Conservation (phyloP, 2,329 filamentous ascomycete species). For the Thielaviopsis ethacetica region DNA sequence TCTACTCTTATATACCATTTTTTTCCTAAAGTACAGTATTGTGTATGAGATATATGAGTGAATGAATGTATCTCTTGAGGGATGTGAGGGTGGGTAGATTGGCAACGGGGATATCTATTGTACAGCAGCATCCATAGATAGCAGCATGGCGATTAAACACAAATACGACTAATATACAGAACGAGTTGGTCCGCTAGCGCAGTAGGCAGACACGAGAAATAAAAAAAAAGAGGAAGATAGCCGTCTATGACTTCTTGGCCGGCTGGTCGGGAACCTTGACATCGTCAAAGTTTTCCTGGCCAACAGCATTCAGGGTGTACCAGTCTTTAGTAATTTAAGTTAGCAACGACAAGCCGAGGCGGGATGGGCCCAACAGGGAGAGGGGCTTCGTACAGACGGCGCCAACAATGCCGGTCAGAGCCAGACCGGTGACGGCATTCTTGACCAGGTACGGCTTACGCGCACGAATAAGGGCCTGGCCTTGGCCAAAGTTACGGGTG, state of each 20-base stretch:
- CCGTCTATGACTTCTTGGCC: conserved; percentile 19
- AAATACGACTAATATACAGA: not conserved
- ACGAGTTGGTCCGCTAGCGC: not conserved
- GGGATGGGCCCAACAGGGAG: not conserved
- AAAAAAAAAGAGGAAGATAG: conserved; percentile 15
- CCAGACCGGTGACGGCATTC: conserved; percentile 70
- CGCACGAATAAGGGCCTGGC: conserved; percentile 77
- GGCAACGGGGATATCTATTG: not conserved
- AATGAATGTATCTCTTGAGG: not conserved
- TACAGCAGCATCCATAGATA: not conserved
- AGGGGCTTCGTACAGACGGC: conserved; percentile 60
- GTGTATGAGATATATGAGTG: not conserved
- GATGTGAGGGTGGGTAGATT: too few species aligned
- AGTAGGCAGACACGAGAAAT: not conserved
- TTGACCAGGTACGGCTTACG: conserved; percentile 82
- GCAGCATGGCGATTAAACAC: not conserved
- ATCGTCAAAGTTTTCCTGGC: conserved; percentile 94
- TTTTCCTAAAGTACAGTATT: too few species aligned
- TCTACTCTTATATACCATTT: too few species aligned
- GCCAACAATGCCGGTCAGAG: conserved; percentile 57
- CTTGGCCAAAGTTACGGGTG: conserved; percentile 70
- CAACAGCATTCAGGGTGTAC: conserved; percentile 63
- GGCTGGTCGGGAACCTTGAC: conserved; percentile 74
- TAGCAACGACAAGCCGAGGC: not conserved
- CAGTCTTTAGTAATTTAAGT: conserved; percentile 24